These are phyloP conservation scores for Tricholoma flavovirens DNA, from an alignment of 768 basidiomycete genomes.

Conservation along the genomic window DNA sequence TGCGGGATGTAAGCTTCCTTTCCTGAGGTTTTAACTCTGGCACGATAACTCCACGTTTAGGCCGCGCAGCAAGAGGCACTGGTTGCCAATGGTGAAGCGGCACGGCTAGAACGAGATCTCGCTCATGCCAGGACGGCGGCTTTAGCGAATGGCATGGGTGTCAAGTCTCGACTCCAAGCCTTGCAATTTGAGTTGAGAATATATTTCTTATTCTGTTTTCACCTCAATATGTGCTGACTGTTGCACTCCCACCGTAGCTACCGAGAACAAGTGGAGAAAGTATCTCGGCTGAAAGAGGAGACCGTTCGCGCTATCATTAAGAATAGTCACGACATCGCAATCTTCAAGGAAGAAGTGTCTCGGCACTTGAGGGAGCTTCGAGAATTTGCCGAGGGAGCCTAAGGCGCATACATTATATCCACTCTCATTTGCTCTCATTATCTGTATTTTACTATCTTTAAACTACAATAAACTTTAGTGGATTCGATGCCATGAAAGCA, in stretches of 20 bases:
- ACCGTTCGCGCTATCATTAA: constrained; percentile 78
- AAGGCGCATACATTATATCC: background rate
- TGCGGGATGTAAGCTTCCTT: constrained; percentile 60
- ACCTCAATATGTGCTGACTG: constrained; percentile 2
- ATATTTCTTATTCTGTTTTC: background rate
- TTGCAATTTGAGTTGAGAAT: constrained; percentile 66
- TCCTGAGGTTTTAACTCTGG: background rate
- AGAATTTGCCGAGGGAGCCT: constrained; percentile 48
- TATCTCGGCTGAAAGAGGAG: constrained; percentile 69
- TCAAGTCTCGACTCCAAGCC: constrained; percentile 71
- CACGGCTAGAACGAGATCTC: constrained; percentile 64
- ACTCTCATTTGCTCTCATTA: background rate
- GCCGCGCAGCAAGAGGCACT: constrained; percentile 72
- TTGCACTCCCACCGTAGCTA: constrained; percentile 39
- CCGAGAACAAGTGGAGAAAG: constrained; percentile 73
- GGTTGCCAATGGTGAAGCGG: constrained; percentile 60
- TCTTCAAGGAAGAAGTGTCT: constrained; percentile 77
- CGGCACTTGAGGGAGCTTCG: constrained; percentile 62
- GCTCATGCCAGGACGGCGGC: constrained; percentile 72
- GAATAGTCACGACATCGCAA: constrained; percentile 77
- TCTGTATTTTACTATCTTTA: too few relatives aligned
- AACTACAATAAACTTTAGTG: too few relatives aligned
- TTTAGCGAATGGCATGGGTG: constrained; percentile 75
- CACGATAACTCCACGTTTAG: constrained; percentile 28
- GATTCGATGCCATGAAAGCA: too few relatives aligned